Base-by-base conservation (phyloP, 2,329 filamentous ascomycete genomes). In the Leptographium wingfieldii region DNA sequence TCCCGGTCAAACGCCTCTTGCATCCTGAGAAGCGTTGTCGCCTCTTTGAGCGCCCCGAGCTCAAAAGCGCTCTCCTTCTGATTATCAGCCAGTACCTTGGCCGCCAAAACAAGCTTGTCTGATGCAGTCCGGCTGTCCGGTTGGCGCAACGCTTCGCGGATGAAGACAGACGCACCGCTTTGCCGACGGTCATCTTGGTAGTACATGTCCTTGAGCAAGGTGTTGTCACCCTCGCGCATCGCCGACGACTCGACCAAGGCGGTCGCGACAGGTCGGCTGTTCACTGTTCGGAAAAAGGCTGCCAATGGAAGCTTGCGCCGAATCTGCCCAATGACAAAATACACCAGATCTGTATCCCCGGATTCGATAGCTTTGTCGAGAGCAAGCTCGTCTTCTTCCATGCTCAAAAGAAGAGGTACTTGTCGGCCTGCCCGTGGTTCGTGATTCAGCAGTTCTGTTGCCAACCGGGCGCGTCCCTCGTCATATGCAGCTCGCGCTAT, bases 281-380 rank as follows among this genome's bases (percentile, higher is more conserved):
- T 96, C 73, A 97, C 90, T 55, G 87, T 86, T 56, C 91, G 85
- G 78, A 99, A 97, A 77, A 99, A 99, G 40, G 83, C 86, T 1
- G 92, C 90, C 2, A 96, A 78, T 0, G 94, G 90, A 9, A 96
- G 79, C 70, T 96, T 96, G 72, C 90, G 90, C 75, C 91, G 94
- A 46, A 99, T 77, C 63, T 92, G 86, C 9, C 95, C 76, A 7
- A 99, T 80, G 5, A 99, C 94, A 68, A 86, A 92, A 66, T 90
- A 86, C n/a, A 96, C 83, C 2, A 99, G 80, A 66, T 99, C 94
- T 0, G 92, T 92, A 69, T 99, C 94, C 22, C 92, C 92, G 62
- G 90, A 95, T 70, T 96, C 91, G 61, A 97, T 90, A 11, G 94
- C 92, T 72, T 97, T 99, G 76, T 97, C 92, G 0, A 99, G 81